Base-by-base conservation (phyloP, 441 rosid genomes). In the Macaranga tanarius region DNA sequence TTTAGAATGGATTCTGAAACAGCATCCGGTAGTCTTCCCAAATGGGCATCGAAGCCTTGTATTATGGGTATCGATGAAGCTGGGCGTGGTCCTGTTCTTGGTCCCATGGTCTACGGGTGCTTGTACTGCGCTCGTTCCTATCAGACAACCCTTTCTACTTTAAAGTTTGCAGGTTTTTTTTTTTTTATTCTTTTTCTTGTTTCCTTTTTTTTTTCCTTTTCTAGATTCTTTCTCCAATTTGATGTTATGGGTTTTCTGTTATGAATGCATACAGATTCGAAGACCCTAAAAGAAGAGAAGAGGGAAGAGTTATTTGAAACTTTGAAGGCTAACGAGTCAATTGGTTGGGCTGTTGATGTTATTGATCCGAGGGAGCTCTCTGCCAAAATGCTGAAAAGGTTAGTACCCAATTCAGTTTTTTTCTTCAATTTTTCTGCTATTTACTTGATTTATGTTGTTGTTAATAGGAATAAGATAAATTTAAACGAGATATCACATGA, bases 81-180 rank as follows among this genome's bases (percentile, higher is more conserved):
- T 50, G 97, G 97, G 12, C 95, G 98, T 62, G 97, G 95, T 69
- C 97, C 98, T 65, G 96, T 93, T 73, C 85, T 90, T 47, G 97
- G 98, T 90, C 97, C 99, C 0, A 89, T 94, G 99, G 99, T 92
- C 54, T 92, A 88, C 73, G 99, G 97, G 67, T 92, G 97, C 85
- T 84, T 92, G 84, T 92, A 92, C 80, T 94, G 99, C 58, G 87
- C 92, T 26, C 75, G 79, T 57, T 88, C 97, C 1, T 94, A 90
- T 69, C 83, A 82, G 85, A 78, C 84, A 62, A 84, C 94, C 57
- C 97, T 94, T 15, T 84, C 95, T 77, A 85, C 97, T 70, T 85
- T 92, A 78, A 86, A 66, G 31, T 92, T 92, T 67, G 99, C 95
- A 62, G 97, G 99, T 93, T 62, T 51, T 51, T 7, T 50, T 52